Base-by-base conservation (phyloP, 805 yeast genomes). In the Scheffersomyces lignosus region DNA sequence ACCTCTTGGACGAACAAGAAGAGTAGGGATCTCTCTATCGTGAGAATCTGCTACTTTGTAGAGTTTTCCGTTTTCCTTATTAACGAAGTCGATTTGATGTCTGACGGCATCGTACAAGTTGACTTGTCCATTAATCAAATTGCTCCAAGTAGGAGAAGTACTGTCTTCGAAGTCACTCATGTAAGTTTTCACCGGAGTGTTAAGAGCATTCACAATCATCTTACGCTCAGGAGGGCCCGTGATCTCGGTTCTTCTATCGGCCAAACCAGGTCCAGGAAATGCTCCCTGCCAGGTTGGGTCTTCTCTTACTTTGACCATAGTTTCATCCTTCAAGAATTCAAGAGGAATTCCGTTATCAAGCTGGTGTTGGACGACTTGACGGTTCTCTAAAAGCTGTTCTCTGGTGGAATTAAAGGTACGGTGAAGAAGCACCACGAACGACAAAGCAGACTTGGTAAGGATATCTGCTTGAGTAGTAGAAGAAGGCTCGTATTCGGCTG, bases 391-490 rank as follows among this genome's bases (percentile, higher is more conserved):
- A 12, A 51, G 41, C 18, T 41, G 32, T 14, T 31, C 34, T 27
- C 56, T 40, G 16, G 49, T 45, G 12, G 24, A 4, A 32, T 51
- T 49, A 39, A 51, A 51, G 4, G 51, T 37, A 15, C 52, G 31
- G 37, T 51, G 56, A 24, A 51, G 45, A 24, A 49, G 35, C 5
- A 38, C 50, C 32, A 51, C 51, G 29, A 49, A 51, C n/a, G 48
- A 36, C 20, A 51, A 44, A 2, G 54, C 48, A 2, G 42, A 39
- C 34, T 56, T 61, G 22, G 73, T 65, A 29, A 70, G 41, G 29
- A 70, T 60, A 40, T 60, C 64, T 9, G 60, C 55, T 9, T 57
- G 60, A 0, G 73, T 56, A 2, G 75, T 70, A n/a, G 48, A 58
- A 10, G 71, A 64, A 23, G 66, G 67, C 7, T 36, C 44, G 45